Evolutionary conservation across 805 yeast species (phyloP), one percentile per base, ranked within the genome.

Genomic region (Ogataea polymorpha): DNA sequence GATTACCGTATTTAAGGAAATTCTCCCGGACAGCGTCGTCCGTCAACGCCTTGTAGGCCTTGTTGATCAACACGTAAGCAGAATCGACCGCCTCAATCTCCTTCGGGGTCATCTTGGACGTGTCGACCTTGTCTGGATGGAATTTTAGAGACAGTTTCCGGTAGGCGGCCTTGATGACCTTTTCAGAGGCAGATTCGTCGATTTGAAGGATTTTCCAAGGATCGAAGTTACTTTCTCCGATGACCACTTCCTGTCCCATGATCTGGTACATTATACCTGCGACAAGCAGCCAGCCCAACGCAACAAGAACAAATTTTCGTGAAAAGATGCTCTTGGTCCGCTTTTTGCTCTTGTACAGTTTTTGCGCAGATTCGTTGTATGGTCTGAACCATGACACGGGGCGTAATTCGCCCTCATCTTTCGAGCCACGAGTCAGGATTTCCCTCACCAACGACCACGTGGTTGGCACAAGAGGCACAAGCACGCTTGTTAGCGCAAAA

Each of bases 41-140:
- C 11, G 99, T 95, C 49, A 93, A 75, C 0, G 99, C 87, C 64
- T 89, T 86, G 67, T 95, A 89, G 18, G 99, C 99, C 64, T 86
- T 86, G 44, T 86, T 82, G 54, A 93, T 85, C 51, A 78, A 72
- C 27, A 90, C 91, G 62, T 78, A 93, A 30, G 75, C 75, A 41
- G 82, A 79, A 64, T 91, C 97, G 63, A 85, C 68, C 18, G 67
- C 74, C 29, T 65, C 63, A 50, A 70, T 74, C 49, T 71, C 86
- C 28, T 70, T 76, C 20, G 74, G 79, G 15, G 80, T 66, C 57
- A 80, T 63, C n/a, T 51, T 46, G 50, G 79, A 79, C 48, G 79
- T 76, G 28, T 82, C 74, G 45, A 90, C 68, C 65, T 93, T 93
- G 66, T 93, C 99, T 2, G 99, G 99, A 62, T 93, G 99, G 65